Evolutionary conservation across 768 basidiomycete genomes (phyloP), one percentile per base, ranked within the genome.

Genomic region (Kwoniella dendrophila): DNA sequence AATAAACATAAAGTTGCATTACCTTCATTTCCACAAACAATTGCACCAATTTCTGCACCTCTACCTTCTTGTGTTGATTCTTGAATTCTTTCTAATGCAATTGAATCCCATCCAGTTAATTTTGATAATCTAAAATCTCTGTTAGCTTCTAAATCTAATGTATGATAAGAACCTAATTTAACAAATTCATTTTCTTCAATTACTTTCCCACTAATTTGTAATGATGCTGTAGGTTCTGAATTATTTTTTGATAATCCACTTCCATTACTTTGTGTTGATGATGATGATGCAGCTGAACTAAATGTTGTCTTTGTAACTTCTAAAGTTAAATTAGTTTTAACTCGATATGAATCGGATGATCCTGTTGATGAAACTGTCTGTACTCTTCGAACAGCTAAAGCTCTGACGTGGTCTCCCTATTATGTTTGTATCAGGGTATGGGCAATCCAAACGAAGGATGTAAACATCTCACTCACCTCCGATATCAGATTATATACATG

Each of bases 401-500:
- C 91, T 65, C 92, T 85, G 44, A 98, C 87, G 59, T 86, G 81
- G 73, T 98, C 94, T 18, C 90, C 90, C 82, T 81, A 60, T 34
- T 47, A 52, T 16, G 24, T 54, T 16, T 20, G 34, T 20, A 4
- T 50, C 48, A 50, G 48, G 26, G 26, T 27, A 29, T 27, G 45
- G 45, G n/a, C n/a, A 30, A 18, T 11, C 24, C 6, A 22, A 20
- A 10, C 33, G 41, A 60, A 38, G 36, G 18, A 38, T 38, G 36
- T 18, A 38, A 7, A 22, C 2, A 27, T 27, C n/a, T 50, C 58
- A 60, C 83, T 52, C 47, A 85, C 85, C 78, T 88, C 83, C 67
- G 90, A 86, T 56, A 99, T 96, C 58, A 99, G 83, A 81, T 99
- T 98, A 80, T 98, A 99, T 29, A 97, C 83, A 83, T 99, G 96